phyloP scores from a whole-genome alignment of 345 rosid species.

The Arabis alpina region DNA sequence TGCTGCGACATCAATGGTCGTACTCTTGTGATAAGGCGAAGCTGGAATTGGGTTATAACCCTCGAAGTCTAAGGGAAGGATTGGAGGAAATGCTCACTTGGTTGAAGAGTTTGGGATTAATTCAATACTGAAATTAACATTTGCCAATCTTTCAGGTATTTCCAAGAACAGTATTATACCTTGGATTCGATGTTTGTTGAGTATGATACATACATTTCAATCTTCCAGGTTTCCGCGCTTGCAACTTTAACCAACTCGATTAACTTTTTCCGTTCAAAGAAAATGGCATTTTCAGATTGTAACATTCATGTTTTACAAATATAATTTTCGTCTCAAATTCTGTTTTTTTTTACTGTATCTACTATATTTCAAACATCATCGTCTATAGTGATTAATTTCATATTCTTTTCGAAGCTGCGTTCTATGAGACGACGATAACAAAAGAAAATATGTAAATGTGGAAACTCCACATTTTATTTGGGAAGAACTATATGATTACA shows the following conservation, averaged over 20 bases:
- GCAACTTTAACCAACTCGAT: background rate
- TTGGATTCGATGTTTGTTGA: slow-evolving; percentile 10
- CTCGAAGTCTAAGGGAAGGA: slow-evolving; percentile 82
- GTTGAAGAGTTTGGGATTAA: slow-evolving; percentile 70
- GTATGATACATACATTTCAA: background rate
- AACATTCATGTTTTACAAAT: background rate
- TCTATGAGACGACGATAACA: background rate
- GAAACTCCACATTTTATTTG: slow-evolving; percentile 23
- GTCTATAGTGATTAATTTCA: background rate
- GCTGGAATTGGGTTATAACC: slow-evolving; percentile 73
- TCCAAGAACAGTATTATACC: background rate
- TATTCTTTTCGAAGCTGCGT: background rate
- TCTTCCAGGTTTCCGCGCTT: no score
- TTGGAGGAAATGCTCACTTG: slow-evolving; percentile 77
- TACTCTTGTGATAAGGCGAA: slow-evolving; percentile 88
- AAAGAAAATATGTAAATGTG: background rate
- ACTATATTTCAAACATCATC: background rate
- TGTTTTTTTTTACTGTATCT: background rate
- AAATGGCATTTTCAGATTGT: no score
- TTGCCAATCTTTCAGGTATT: slow-evolving; percentile 1
- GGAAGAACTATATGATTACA: slow-evolving; percentile 32
- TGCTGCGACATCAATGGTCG: slow-evolving; percentile 85
- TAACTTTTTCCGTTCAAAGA: background rate
- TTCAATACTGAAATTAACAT: slow-evolving; percentile 53
- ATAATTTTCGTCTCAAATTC: background rate